Conservation (phyloP, 2,329 filamentous ascomycete species). For the Cyphellophora europaea region DNA sequence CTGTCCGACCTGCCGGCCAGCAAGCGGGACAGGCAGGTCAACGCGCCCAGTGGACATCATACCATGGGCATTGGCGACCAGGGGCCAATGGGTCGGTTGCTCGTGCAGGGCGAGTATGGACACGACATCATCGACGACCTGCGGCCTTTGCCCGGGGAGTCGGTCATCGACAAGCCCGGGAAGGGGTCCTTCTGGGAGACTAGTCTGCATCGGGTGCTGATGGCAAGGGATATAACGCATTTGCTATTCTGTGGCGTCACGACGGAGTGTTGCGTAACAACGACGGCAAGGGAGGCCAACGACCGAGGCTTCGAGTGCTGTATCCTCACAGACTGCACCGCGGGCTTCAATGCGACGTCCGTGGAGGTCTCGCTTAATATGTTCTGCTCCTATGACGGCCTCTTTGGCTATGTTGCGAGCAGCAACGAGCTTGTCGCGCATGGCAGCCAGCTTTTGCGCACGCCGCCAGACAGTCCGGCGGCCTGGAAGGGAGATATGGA, state of each 20-base stretch:
- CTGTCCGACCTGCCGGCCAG: constrained; percentile 44
- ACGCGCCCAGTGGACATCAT: constrained; percentile 35
- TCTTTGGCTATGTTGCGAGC: constrained; percentile 25
- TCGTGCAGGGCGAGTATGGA: constrained; percentile 45
- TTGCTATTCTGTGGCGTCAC: constrained; percentile 50
- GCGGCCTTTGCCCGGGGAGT: constrained; percentile 40
- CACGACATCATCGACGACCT: constrained; percentile 48
- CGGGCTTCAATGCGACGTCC: constrained; percentile 24
- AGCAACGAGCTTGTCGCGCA: constrained; percentile 1
- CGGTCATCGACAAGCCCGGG: constrained; percentile 49
- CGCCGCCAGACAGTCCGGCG: neutral
- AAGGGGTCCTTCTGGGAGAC: constrained; percentile 54
- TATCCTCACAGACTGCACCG: constrained; percentile 37
- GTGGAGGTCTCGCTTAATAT: constrained; percentile 28
- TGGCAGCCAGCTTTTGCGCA: neutral
- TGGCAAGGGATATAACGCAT: constrained; percentile 48
- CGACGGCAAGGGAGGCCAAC: constrained; percentile 47
- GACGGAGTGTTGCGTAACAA: constrained; percentile 50
- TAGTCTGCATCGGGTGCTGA: constrained; percentile 41
- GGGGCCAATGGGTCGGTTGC: constrained; percentile 43
- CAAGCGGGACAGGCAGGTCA: constrained; percentile 40
- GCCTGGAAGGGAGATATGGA: neutral
- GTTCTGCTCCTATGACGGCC: constrained; percentile 27
- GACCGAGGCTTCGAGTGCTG: constrained; percentile 55
- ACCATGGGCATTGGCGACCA: constrained; percentile 42